Conservation (phyloP, 768 basidiomycete genomes). For the Naganishia antarctica region DNA sequence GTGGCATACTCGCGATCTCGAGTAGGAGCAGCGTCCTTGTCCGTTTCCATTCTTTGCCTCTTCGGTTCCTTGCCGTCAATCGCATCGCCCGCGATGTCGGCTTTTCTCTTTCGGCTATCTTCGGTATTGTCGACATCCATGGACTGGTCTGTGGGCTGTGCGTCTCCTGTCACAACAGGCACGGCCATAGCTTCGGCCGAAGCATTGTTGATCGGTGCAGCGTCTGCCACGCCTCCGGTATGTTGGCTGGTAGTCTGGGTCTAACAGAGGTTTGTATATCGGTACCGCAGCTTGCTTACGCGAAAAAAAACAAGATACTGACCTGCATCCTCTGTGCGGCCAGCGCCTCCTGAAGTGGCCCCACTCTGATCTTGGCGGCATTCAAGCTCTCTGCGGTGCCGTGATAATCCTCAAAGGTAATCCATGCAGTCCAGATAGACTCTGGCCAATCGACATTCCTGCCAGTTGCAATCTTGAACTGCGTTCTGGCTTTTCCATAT, state of each 20-base stretch:
- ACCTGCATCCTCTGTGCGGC: constrained; percentile 42
- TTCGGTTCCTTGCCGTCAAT: constrained; percentile 8
- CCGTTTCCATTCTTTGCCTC: constrained; percentile 28
- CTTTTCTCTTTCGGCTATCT: constrained; percentile 57
- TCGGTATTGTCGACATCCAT: constrained; percentile 13
- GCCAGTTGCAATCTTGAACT: constrained; percentile 63
- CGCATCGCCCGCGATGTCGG: constrained; percentile 14
- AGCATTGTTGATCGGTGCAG: neutral
- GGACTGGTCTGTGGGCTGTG: neutral
- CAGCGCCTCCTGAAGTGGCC: constrained; percentile 28
- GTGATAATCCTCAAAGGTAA: constrained; percentile 76
- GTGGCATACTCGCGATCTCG: constrained; percentile 95
- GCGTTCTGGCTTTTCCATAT: constrained; percentile 59
- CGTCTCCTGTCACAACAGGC: neutral
- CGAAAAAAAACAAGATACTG: too few species aligned
- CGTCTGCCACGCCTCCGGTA: neutral
- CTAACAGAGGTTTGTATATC: too few species aligned
- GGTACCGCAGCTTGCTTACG: too few species aligned
- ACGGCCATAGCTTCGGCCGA: neutral
- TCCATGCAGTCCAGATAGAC: constrained; percentile 84
- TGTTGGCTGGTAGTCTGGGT: neutral
- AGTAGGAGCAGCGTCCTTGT: constrained; percentile 2
- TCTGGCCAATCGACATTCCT: constrained; percentile 93
- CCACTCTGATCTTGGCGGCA: constrained; percentile 32
- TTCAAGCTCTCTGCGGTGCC: constrained; percentile 61